Conservation (phyloP, 768 basidiomycete species). For the Melanogaster broomeanus region DNA sequence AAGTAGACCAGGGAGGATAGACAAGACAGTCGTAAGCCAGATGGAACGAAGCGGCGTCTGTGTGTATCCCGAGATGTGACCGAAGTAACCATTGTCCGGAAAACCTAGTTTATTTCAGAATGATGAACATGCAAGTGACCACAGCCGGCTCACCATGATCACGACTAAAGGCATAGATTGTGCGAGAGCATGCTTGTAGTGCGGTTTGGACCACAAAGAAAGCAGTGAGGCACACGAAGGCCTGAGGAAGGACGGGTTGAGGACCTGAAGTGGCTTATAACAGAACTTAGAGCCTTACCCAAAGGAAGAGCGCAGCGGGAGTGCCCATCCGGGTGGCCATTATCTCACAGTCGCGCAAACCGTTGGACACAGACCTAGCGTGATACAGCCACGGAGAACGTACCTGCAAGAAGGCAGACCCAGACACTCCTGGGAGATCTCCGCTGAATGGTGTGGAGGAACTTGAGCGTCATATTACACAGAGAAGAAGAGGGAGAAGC, state of each 20-base stretch:
- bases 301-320: slow-evolving; percentile 72
- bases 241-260: slow-evolving; percentile 33
- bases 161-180: slow-evolving; percentile 83
- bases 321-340: slow-evolving; percentile 77
- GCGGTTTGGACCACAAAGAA: slow-evolving; percentile 85
- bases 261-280: background rate
- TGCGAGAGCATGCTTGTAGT: slow-evolving; percentile 80
- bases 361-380: background rate
- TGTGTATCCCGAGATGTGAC: slow-evolving; percentile 60
- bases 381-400: slow-evolving; percentile 9
- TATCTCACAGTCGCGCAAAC: slow-evolving; percentile 46
- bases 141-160: slow-evolving; percentile 55
- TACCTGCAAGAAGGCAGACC: slow-evolving; percentile 71
- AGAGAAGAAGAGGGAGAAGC: background rate
- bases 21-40: slow-evolving; percentile 67
- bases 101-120: slow-evolving; percentile 43
- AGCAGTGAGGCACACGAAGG: slow-evolving; percentile 80
- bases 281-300: slow-evolving; percentile 46
- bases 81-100: slow-evolving; percentile 79
- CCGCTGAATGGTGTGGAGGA: slow-evolving; percentile 37
- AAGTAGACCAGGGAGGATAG: slow-evolving; percentile 70
- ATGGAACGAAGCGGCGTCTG: slow-evolving; percentile 79
- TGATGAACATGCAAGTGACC: background rate
- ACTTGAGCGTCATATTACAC: background rate
- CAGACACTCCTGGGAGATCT: slow-evolving; percentile 68